These are phyloP conservation scores for Aspergillus felis DNA, from an alignment of 2,329 filamentous ascomycete species.

Conservation along the genomic window DNA sequence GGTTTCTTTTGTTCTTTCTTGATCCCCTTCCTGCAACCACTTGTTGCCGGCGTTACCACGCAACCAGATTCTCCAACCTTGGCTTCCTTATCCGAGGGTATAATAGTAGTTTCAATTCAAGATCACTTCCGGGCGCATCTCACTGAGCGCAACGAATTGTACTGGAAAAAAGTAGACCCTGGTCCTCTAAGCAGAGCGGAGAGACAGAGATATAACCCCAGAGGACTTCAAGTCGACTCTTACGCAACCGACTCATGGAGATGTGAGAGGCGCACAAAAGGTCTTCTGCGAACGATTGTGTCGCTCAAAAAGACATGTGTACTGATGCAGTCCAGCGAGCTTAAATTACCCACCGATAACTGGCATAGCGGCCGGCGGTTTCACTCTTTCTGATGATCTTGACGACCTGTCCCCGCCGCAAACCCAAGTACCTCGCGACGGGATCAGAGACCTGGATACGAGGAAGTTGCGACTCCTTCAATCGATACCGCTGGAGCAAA, in stretches of 20 bases:
- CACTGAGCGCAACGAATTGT: not conserved
- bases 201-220: not conserved
- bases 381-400: slow-evolving; percentile 97
- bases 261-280: not conserved
- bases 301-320: not conserved
- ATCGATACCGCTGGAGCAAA: slow-evolving; percentile 79
- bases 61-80: not conserved
- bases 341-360: slow-evolving; percentile 70
- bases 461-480: slow-evolving; percentile 97
- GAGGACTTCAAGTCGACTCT: not conserved
- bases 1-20: slow-evolving; percentile 16
- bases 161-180: not conserved
- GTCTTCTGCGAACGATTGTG: not conserved
- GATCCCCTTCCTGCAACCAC: slow-evolving; percentile 1
- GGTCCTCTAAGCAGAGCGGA: not conserved
- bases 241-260: not conserved
- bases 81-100: not conserved
- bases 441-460: slow-evolving; percentile 89
- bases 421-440: slow-evolving; percentile 83
- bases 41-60: not conserved
- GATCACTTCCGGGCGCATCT: not conserved
- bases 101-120: not conserved
- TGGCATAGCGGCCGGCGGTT: slow-evolving; percentile 93
- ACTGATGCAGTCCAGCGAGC: not conserved
- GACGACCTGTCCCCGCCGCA: slow-evolving; percentile 89